Conservation (phyloP, 352 stramenopile species). For the Elongisporangium senticosum region DNA sequence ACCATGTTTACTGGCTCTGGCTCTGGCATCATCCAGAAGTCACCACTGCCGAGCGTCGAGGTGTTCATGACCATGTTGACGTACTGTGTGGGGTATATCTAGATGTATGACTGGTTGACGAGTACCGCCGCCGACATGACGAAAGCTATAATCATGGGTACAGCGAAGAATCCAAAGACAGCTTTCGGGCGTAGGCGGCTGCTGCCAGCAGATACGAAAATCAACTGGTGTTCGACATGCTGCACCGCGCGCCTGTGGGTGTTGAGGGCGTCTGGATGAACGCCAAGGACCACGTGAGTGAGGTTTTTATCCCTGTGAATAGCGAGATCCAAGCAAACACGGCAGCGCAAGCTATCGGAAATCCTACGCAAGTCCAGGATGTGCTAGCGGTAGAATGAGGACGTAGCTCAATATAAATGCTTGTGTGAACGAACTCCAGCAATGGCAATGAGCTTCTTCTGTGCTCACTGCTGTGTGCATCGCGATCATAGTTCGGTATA, state of each 20-base stretch:
- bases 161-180: too few relatives aligned
- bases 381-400: too few relatives aligned
- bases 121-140: constrained; percentile 21
- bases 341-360: too few relatives aligned
- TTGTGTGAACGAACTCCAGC: too few relatives aligned
- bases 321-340: too few relatives aligned
- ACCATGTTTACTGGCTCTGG: background rate
- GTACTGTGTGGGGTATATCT: background rate
- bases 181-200: constrained; percentile 34
- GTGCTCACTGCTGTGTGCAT: too few relatives aligned
- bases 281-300: constrained; percentile 22
- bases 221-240: constrained; percentile 30
- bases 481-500: too few relatives aligned
- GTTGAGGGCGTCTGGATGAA: constrained; percentile 48
- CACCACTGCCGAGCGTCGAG: background rate
- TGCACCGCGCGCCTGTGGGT: constrained; percentile 15
- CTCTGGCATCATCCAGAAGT: constrained; percentile 4
- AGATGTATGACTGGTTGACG: constrained; percentile 30
- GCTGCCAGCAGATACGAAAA: constrained; percentile 56
- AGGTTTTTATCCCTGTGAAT: too few relatives aligned
- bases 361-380: too few relatives aligned
- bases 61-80: constrained; percentile 5
- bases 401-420: too few relatives aligned
- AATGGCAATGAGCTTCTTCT: too few relatives aligned
- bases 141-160: constrained; percentile 36